Evolutionary conservation across 2,329 filamentous ascomycete species (phyloP), one percentile per base, ranked within the genome.

Genomic region (Rachicladosporium sp.): DNA sequence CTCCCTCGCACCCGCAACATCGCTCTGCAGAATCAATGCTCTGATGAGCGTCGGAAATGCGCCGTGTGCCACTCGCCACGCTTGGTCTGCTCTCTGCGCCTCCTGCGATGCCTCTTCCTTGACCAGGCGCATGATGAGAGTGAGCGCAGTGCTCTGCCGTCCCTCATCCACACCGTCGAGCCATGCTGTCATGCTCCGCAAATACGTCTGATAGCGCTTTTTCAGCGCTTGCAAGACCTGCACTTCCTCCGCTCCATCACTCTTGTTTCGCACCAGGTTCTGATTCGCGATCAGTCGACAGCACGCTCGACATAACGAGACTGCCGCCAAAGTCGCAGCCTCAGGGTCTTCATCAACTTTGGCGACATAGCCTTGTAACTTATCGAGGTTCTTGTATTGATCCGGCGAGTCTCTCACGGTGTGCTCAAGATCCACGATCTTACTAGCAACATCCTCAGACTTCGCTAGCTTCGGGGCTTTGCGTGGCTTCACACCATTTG

Each of bases 361-460:
- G 12, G 66, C 58, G 2, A 70, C 60, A 21, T 66, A 64, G 29
- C 64, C 66, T 34, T 93, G 67, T 30, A 96, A 65, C 8, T 72
- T 74, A 6, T 76, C 72, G 53, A 96, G 89, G 56, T 93, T 86
- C 68, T 94, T 93, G 70, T 93, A 93, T 63, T 94, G 76, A 60
- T 87, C 85, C 55, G 78, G 82, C 36, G 87, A 93, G 60, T 91
- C 80, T 45, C 87, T 64, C 40, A 96, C 87, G 42, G 83, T 80
- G 46, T 76, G 70, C 64, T 95, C 88, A 40, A 95, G 72, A 39
- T 76, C 65, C 32, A 89, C 64, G 43, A 94, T 83, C 46, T 76
- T 73, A 41, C 74, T 70, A 56, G 80, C 73, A 34, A 67, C 59
- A 54, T 78, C 72, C 10, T 56, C 58, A 39, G 59, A 53, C 53